These are phyloP conservation scores for Cladosporium austrohemisphaericum DNA, from an alignment of 2,329 filamentous ascomycete species.

Conservation along the genomic window DNA sequence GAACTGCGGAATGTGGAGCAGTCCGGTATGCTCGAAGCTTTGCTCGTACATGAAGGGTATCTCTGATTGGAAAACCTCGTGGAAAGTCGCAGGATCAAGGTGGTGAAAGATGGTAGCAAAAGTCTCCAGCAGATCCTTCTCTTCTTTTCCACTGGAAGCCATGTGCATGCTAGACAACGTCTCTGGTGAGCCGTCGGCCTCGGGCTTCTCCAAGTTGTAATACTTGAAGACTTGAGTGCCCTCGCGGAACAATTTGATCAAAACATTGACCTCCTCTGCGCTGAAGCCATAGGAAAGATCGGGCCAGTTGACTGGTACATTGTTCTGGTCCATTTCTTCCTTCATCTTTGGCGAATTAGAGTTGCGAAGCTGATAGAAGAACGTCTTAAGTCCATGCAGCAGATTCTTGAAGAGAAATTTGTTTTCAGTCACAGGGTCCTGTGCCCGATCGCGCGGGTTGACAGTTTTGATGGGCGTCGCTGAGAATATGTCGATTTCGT, in stretches of 20 bases:
- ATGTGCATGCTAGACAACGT: conserved; percentile 94
- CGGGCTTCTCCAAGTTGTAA: conserved; percentile 73
- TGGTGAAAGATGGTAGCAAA: conserved; percentile 98
- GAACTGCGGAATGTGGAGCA: conserved; percentile 95
- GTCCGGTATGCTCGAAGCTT: conserved; percentile 92
- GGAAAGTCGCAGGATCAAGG: conserved; percentile 95
- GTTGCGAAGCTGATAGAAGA: conserved; percentile 88
- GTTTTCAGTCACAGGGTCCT: conserved; percentile 91
- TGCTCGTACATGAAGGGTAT: conserved; percentile 96
- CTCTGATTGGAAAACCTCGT: conserved; percentile 96
- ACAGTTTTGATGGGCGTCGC: conserved; percentile 95
- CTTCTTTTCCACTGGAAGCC: conserved; percentile 88
- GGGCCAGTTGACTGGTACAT: conserved; percentile 84
- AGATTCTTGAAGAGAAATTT: conserved; percentile 97
- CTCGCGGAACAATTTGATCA: conserved; percentile 96
- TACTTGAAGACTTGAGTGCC: conserved; percentile 96
- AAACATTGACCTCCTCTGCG: conserved; percentile 92
- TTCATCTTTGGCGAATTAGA: conserved; percentile 67
- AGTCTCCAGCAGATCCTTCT: conserved; percentile 94
- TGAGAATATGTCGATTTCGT: conserved; percentile 95
- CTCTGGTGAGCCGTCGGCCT: conserved; percentile 63
- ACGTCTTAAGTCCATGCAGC: conserved; percentile 91
- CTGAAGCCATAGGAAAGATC: conserved; percentile 96
- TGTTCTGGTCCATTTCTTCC: conserved; percentile 65
- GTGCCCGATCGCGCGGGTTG: conserved; percentile 81